Conservation (phyloP, 1,139 yeast species). For the Schwanniomyces etchellsii region DNA sequence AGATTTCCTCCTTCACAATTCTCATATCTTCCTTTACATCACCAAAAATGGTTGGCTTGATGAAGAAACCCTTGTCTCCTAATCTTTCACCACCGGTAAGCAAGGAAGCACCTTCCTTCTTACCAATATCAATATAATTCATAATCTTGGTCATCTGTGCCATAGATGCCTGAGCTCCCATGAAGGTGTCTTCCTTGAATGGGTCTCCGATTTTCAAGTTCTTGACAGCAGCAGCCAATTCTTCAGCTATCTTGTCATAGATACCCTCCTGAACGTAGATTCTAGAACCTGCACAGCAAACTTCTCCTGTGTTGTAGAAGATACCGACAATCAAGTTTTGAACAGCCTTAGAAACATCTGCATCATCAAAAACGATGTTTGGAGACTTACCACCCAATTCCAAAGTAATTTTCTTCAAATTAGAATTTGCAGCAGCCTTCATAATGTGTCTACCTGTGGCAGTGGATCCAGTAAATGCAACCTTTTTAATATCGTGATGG, state of each 20-base stretch:
- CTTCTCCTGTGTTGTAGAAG: constrained; percentile 83
- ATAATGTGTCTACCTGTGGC: constrained; percentile 73
- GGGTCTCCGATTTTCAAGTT: constrained; percentile 66
- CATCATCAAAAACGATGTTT: constrained; percentile 71
- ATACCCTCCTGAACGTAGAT: constrained; percentile 70
- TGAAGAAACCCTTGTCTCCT: constrained; percentile 66
- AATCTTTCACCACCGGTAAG: constrained; percentile 74
- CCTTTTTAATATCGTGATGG: constrained; percentile 66
- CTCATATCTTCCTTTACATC: constrained; percentile 62
- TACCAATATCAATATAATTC: constrained; percentile 67
- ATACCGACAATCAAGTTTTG: constrained; percentile 49
- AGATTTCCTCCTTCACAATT: constrained; percentile 78
- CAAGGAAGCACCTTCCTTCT: constrained; percentile 68
- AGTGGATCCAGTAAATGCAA: constrained; percentile 85
- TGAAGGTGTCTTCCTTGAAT: constrained; percentile 63
- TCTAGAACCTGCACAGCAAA: constrained; percentile 85
- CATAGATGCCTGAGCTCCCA: constrained; percentile 83
- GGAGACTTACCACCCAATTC: constrained; percentile 90
- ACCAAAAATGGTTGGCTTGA: constrained; percentile 75
- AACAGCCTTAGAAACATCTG: constrained; percentile 60
- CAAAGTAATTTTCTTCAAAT: constrained; percentile 73
- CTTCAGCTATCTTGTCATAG: constrained; percentile 60
- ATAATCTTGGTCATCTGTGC: constrained; percentile 72
- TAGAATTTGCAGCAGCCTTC: constrained; percentile 64
- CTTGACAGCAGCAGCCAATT: constrained; percentile 54